Evolutionary conservation across 441 rosid species (phyloP).

Genomic region (Biscutella laevigata): DNA sequence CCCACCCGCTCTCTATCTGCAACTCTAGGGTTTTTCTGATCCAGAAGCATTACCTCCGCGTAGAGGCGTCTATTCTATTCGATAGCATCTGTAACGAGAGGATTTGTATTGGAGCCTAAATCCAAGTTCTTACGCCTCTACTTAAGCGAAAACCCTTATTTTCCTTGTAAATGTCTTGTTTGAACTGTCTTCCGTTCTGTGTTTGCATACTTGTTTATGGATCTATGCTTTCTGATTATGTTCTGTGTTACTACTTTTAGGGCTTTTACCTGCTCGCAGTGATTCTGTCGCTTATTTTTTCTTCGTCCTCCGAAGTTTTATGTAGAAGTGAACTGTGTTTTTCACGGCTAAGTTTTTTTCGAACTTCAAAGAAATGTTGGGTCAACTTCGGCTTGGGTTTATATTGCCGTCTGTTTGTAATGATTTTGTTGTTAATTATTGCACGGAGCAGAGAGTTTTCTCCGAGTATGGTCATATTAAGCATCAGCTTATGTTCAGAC

Average conservation of each 20-base stretch:
- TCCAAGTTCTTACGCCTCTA: slow-evolving; percentile 11
- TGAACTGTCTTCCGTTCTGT: neutral
- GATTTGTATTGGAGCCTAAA: slow-evolving; percentile 8
- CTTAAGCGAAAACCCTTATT: neutral
- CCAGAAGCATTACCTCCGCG: neutral
- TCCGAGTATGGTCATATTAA: neutral
- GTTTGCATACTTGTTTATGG: neutral
- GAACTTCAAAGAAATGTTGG: neutral
- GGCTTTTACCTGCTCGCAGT: neutral
- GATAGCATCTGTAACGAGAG: neutral
- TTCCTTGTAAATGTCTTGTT: slow-evolving; percentile 7
- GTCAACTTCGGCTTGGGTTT: neutral
- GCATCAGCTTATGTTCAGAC: neutral
- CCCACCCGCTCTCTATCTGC: neutral
- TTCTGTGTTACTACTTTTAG: slow-evolving; percentile 7
- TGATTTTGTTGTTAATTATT: neutral
- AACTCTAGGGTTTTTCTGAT: slow-evolving; percentile 19
- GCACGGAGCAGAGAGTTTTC: neutral
- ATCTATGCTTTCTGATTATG: slow-evolving; percentile 13
- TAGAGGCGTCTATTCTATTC: neutral
- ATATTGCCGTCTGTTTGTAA: neutral
- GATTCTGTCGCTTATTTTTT: neutral
- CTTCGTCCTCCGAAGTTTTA: neutral
- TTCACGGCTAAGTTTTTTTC: neutral
- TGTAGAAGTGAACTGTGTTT: neutral